Conservation (phyloP, 2,329 filamentous ascomycete species). For the Curvularia sp. region DNA sequence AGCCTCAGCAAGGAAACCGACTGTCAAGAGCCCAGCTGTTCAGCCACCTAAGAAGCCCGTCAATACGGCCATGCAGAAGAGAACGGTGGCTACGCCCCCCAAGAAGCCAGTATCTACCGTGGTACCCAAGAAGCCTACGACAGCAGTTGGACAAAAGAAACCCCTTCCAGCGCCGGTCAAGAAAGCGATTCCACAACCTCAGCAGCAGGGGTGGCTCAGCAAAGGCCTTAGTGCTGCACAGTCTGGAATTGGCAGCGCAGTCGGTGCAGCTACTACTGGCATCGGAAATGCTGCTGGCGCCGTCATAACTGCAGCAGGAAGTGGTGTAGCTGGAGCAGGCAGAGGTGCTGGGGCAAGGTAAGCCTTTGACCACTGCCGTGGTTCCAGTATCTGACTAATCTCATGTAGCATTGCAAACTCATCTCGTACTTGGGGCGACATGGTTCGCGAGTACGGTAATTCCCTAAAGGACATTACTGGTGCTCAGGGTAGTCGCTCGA, state of each 20-base stretch:
- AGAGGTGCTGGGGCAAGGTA: constrained; percentile 23
- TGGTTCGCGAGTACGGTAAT: constrained; percentile 59
- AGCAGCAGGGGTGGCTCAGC: constrained; percentile 56
- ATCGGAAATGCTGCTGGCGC: constrained; percentile 56
- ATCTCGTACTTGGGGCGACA: constrained; percentile 57
- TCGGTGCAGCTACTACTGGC: constrained; percentile 47
- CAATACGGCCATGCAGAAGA: constrained; percentile 31
- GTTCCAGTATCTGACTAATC: neutral
- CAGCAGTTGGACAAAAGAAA: constrained; percentile 24
- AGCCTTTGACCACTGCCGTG: neutral
- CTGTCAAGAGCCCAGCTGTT: constrained; percentile 15
- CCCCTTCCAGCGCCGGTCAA: constrained; percentile 16
- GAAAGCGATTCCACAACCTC: constrained; percentile 26
- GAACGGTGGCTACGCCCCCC: constrained; percentile 11
- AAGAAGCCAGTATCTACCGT: constrained; percentile 11
- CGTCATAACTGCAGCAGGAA: constrained; percentile 54
- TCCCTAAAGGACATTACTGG: constrained; percentile 58
- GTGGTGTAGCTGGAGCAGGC: constrained; percentile 52
- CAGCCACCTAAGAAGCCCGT: constrained; percentile 29
- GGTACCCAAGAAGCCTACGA: constrained; percentile 22
- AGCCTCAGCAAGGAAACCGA: constrained; percentile 7
- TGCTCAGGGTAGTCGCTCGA: constrained; percentile 53
- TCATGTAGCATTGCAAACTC: constrained; percentile 52
- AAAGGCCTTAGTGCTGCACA: constrained; percentile 24
- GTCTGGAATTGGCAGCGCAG: constrained; percentile 40